These are phyloP conservation scores for Xylariaceae sp. DNA, from an alignment of 2,329 filamentous ascomycete species.

Conservation along the genomic window DNA sequence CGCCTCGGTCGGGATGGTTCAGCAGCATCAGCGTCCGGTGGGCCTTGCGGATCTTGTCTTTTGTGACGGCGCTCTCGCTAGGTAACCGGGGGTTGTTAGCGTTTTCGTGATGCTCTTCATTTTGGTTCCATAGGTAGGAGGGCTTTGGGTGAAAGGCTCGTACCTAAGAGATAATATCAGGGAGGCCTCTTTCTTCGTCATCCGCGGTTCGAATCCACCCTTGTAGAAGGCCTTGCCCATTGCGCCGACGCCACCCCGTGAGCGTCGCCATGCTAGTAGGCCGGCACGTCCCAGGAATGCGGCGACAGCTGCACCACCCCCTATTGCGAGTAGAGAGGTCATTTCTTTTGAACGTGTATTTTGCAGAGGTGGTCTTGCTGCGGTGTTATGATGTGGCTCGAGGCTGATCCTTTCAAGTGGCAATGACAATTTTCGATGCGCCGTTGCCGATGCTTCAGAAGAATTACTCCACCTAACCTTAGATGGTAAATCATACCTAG, in stretches of 20 bases:
- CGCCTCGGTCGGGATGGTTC: conserved; percentile 96
- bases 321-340: conserved; percentile 49
- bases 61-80: conserved; percentile 81
- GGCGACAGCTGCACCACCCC: conserved; percentile 45
- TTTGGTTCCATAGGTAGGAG: background rate
- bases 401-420: background rate
- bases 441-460: background rate
- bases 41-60: conserved; percentile 91
- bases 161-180: conserved; percentile 89
- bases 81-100: conserved; percentile 5
- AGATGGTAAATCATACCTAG: too few relatives aligned
- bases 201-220: conserved; percentile 93
- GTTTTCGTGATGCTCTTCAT: background rate
- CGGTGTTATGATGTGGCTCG: background rate
- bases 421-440: conserved; percentile 11
- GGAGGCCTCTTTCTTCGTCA: conserved; percentile 87
- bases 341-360: conserved; percentile 35
- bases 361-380: background rate
- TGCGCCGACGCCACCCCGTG: conserved; percentile 68
- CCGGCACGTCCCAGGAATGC: conserved; percentile 77
- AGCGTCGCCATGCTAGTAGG: conserved; percentile 80
- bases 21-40: conserved; percentile 94
- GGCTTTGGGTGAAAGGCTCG: conserved; percentile 14
- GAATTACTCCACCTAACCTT: background rate
- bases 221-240: conserved; percentile 95